Conservation (phyloP, 2,329 filamentous ascomycete species). For the Colletotrichum zoysiae region DNA sequence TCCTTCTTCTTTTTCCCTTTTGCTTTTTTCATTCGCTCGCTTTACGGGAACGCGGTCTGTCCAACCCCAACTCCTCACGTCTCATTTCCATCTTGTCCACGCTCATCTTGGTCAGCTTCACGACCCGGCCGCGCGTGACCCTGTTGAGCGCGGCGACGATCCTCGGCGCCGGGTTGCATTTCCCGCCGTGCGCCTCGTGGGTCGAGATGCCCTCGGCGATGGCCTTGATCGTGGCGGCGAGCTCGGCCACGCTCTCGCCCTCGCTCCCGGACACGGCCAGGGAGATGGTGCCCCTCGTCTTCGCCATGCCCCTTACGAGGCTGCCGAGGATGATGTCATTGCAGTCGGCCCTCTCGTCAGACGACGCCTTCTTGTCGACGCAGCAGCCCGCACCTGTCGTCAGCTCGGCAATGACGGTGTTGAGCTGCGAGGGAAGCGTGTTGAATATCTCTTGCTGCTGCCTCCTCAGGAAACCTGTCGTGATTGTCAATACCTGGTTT, state of each 20-base stretch:
- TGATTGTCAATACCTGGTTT: background rate
- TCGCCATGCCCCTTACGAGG: background rate
- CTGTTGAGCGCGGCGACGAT: background rate
- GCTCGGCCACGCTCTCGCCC: background rate
- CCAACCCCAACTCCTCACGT: background rate
- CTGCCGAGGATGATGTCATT: conserved; percentile 28
- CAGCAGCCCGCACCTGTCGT: background rate
- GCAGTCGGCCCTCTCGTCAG: conserved; percentile 1
- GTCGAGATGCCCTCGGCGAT: background rate
- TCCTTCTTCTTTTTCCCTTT: no score
- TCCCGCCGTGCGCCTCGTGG: background rate
- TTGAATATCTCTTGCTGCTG: conserved; percentile 8
- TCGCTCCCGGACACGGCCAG: background rate
- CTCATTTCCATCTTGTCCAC: background rate
- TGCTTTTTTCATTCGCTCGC: background rate
- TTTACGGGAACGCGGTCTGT: background rate
- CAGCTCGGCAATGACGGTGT: background rate
- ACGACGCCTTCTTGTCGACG: conserved; percentile 1
- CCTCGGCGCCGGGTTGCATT: background rate
- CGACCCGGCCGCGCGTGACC: fast-evolving
- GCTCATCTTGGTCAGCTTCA: background rate
- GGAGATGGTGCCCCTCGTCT: background rate
- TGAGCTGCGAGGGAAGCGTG: conserved; percentile 4
- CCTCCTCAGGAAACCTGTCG: conserved; percentile 1
- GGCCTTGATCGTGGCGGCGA: background rate